Conservation (phyloP, 305 asterid genomes). For the Fraxinus ornus region DNA sequence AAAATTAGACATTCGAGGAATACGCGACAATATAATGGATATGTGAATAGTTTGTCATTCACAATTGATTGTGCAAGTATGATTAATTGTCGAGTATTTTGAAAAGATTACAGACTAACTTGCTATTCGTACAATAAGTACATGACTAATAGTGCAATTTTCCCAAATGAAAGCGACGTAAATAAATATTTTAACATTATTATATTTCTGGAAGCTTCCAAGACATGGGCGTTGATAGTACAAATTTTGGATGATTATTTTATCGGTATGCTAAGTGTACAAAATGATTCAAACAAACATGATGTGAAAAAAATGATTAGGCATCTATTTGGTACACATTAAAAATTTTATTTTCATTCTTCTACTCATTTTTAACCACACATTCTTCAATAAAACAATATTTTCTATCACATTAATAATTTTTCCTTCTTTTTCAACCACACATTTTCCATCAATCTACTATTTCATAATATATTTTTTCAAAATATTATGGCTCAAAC, state of each 20-base stretch:
- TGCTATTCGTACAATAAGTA: background rate
- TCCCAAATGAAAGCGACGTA: background rate
- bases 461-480: no score
- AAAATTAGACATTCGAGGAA: background rate
- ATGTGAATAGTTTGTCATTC: background rate
- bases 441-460: no score
- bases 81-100: background rate
- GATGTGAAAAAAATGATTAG: no score
- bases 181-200: background rate
- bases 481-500: no score
- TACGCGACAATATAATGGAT: background rate
- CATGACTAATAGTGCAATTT: background rate
- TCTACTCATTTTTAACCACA: no score
- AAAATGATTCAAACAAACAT: no score
- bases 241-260: background rate
- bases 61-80: background rate
- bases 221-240: conserved; percentile 5
- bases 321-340: no score
- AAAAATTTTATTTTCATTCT: no score
- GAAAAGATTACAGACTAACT: background rate
- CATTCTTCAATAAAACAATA: no score
- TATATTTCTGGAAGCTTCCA: conserved; percentile 24
- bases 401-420: no score
- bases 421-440: no score
- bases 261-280: no score